Conservation (phyloP, 352 stramenopile species). For the Phytophthora tubulina region DNA sequence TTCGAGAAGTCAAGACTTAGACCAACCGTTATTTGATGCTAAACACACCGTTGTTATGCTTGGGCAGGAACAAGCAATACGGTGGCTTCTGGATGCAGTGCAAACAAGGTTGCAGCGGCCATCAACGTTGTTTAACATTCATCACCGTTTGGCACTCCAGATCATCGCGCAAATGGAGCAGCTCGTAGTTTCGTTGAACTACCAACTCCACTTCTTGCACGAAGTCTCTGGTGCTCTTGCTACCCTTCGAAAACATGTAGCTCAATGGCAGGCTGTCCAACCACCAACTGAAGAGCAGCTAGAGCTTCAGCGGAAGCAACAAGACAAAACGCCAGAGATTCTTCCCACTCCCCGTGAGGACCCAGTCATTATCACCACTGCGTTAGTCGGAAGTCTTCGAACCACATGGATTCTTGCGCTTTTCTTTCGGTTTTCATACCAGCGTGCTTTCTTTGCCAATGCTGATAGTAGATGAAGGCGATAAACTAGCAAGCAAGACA, state of each 20-base stretch:
- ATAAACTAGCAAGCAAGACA: not conserved
- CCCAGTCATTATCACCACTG: slow-evolving; percentile 1
- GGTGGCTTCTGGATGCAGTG: slow-evolving; percentile 25
- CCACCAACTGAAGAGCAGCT: slow-evolving; percentile 32
- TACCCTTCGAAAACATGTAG: slow-evolving; percentile 6
- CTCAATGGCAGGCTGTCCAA: slow-evolving; percentile 26
- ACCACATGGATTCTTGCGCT: slow-evolving; percentile 35
- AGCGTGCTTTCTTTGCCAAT: slow-evolving; percentile 50
- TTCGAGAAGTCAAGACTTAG: not conserved
- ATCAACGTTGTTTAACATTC: slow-evolving; percentile 14
- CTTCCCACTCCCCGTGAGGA: slow-evolving; percentile 30
- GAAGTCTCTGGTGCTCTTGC: slow-evolving; percentile 12
- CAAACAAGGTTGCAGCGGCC: slow-evolving; percentile 7
- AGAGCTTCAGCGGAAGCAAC: slow-evolving; percentile 14
- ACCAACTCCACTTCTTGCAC: slow-evolving; percentile 32
- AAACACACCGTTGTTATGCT: not conserved
- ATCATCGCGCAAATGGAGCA: slow-evolving; percentile 31
- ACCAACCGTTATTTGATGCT: not conserved
- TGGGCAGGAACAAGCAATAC: slow-evolving; percentile 25
- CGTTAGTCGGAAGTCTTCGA: slow-evolving; percentile 31
- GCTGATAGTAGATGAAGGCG: slow-evolving; percentile 6
- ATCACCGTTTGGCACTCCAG: slow-evolving; percentile 18
- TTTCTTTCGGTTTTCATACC: slow-evolving; percentile 47
- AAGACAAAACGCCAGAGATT: slow-evolving; percentile 9
- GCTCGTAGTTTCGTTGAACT: slow-evolving; percentile 33